Evolutionary conservation across 768 basidiomycete genomes (phyloP).

Genomic region (Lactarius sanguifluus): DNA sequence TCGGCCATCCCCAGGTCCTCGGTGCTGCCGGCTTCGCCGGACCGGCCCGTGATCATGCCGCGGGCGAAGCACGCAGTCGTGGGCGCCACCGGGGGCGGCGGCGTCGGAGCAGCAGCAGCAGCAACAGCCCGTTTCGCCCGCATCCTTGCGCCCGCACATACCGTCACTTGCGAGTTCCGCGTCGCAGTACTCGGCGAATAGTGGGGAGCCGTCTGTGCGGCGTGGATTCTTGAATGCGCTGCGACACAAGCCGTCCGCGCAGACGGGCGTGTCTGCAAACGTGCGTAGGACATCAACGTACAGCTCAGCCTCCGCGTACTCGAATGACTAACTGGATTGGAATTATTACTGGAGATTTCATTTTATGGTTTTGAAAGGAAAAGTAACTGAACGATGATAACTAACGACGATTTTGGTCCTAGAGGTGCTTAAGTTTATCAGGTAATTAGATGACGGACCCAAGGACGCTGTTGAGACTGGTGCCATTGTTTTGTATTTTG

Average conservation of each 20-base stretch:
- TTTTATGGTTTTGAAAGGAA: background rate
- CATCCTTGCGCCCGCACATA: slow-evolving; percentile 28
- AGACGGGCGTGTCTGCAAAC: background rate
- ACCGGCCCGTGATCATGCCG: slow-evolving; percentile 23
- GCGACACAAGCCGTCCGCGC: slow-evolving; percentile 14
- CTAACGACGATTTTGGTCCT: background rate
- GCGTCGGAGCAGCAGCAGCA: slow-evolving; percentile 1
- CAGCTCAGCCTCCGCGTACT: slow-evolving; percentile 29
- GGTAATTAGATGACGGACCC: slow-evolving; percentile 1
- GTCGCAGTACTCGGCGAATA: slow-evolving; percentile 42
- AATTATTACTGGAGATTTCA: background rate
- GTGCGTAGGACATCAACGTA: slow-evolving; percentile 14
- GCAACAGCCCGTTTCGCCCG: slow-evolving; percentile 4
- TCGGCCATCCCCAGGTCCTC: slow-evolving; percentile 1
- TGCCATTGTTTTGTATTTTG: slow-evolving; percentile 8
- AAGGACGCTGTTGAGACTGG: slow-evolving; percentile 1
- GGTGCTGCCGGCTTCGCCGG: slow-evolving; percentile 11
- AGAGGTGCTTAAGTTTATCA: slow-evolving; percentile 1
- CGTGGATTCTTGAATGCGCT: slow-evolving; percentile 31
- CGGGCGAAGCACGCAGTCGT: slow-evolving; percentile 14
- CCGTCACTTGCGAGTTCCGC: slow-evolving; percentile 38
- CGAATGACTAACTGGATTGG: slow-evolving; percentile 10
- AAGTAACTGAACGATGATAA: background rate
- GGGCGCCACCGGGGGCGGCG: background rate
- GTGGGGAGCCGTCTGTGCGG: slow-evolving; percentile 40